Evolutionary conservation across 257 asterid genomes (phyloP), one percentile per base, ranked within the genome.

Genomic region (Solanum verrucosum): DNA sequence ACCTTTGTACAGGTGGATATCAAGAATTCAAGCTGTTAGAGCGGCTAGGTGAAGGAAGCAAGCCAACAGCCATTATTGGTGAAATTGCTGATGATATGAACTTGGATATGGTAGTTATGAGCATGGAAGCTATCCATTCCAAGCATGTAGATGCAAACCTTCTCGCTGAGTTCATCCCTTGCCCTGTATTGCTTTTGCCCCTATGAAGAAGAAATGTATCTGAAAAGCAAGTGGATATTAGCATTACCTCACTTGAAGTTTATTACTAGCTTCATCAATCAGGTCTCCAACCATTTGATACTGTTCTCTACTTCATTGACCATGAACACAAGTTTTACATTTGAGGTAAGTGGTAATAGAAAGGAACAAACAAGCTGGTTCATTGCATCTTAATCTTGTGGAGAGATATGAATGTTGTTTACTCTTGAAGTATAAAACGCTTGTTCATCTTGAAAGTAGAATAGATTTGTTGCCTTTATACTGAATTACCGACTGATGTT

Each of bases 41-140:
- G 91, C 91, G 98, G 86, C 95, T 97, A 11, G 99, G 99, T 44
- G 99, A 95, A 89, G 99, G 98, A 84, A 96, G 92, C 89, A 93
- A 93, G 91, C 96, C 99, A 34, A 95, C 99, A 5, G 99, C 99
- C 20, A 96, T 96, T 16, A 96, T 97, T 10, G 99, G 99, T 68
- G 99, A 97, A 92, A 94, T 97, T 83, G 99, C 99, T 18, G 99
- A 97, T 71, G 99, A 96, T 31, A 89, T 97, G 98, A 96, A 93
- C 86, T 91, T 97, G 95, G 99, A 97, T 93, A 91, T 97, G 84
- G 99, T 97, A 37, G 91, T 97, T 25, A 90, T 97, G 96, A 97
- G 99, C 88, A 96, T 97, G 99, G 99, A 97, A 86, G 96, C 99
- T 60, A 91, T 97, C 91, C 99, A 97, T 91, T 95, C 99, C 88